Conservation (phyloP, 2,329 filamentous ascomycete genomes). For the Dryadomyces quercus-mongolicae region DNA sequence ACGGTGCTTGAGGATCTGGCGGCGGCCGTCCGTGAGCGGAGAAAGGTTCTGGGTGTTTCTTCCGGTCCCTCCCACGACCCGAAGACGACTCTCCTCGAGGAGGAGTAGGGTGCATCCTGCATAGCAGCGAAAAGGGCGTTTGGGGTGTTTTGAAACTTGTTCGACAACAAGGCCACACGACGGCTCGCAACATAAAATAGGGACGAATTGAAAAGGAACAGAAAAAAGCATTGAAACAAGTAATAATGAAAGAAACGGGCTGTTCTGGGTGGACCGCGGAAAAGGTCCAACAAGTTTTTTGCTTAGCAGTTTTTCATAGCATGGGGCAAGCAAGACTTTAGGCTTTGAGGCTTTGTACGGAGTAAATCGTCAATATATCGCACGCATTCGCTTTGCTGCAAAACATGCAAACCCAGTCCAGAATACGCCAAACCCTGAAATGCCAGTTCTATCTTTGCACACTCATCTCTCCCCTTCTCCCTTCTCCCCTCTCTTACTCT, state of each 20-base stretch:
- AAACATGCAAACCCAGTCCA: not conserved
- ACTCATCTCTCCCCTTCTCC: no score
- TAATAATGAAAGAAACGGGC: not conserved
- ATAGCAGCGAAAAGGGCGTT: not conserved
- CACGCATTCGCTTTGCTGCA: not conserved
- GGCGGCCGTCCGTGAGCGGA: conserved; percentile 65
- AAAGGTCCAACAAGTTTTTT: not conserved
- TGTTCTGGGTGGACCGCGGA: not conserved
- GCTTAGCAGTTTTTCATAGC: not conserved
- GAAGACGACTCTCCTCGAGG: conserved; percentile 36
- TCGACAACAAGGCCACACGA: not conserved
- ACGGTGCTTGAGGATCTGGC: conserved; percentile 75
- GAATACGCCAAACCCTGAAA: not conserved
- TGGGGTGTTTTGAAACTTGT: not conserved
- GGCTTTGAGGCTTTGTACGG: no score
- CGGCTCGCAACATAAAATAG: no score
- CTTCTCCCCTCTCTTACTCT: no score
- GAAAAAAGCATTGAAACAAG: not conserved
- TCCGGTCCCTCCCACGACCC: conserved; percentile 18
- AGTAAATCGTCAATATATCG: not conserved
- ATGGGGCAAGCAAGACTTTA: not conserved
- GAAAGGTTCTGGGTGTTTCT: conserved; percentile 36
- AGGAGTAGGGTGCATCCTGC: conserved; percentile 26
- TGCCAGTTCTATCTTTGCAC: no score
- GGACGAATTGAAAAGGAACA: not conserved